Evolutionary conservation across 2,329 filamentous ascomycete species (phyloP), one percentile per base, ranked within the genome.

Genomic region (Cytospora schulzeri): DNA sequence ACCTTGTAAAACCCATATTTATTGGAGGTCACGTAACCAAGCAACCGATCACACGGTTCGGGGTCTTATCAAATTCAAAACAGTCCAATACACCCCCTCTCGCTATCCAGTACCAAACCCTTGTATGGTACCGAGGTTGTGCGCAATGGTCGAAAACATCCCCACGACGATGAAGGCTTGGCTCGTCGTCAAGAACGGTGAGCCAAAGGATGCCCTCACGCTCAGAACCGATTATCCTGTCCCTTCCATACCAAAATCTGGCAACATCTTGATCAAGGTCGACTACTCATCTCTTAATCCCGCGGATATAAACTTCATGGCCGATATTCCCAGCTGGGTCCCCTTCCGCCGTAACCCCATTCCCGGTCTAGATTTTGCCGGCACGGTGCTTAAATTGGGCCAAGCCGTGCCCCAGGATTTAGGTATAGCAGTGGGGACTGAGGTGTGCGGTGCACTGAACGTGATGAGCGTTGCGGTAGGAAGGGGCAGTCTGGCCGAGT

Each of bases 211-310:
- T 15, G 70, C 72, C 9, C 70, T 76, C 26, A 52, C 65, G 7
- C 60, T 76, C 7, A 68, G 67, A 55, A 66, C 64, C n/a, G 64
- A 70, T 38, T 67, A 58, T 33, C 70, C 70, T 7, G 68, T 66
- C 22, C 26, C 58, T 15, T 28, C 67, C 65, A 62, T 67, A 56
- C 29, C 68, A 24, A 70, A 59, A 17, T 53, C 61, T 31, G 53
- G 64, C 11, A 65, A 73, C 29, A 66, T 77, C 51, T 69, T 76
- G 52, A 61, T 78, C 54, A 71, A 68, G 53, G 70, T 78, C 33
- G 69, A 71, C 11, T 71, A 76, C 66, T 73, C 75, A 4, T 71
- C 75, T 17, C 72, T 78, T 56, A 78, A 79, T 67, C 76, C 76
- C 15, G 76, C 71, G 62, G 75, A 78, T 66, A 59, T 75, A 9